These are phyloP conservation scores for Zygosaccharomyces pseudobailii DNA, from an alignment of 1,139 yeast genomes.

Conservation along the genomic window DNA sequence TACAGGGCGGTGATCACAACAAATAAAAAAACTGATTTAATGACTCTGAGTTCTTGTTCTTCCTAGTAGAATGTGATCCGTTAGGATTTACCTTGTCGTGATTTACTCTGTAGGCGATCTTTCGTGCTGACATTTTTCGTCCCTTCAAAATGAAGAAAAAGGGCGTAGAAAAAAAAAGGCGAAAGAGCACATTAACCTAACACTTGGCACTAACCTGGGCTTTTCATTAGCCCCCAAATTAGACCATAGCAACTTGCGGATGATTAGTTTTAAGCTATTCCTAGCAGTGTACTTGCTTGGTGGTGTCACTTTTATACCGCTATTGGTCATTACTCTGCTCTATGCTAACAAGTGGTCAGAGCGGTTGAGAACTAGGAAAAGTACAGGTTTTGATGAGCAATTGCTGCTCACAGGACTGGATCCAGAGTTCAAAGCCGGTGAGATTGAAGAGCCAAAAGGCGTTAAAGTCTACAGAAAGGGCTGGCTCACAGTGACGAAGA, in stretches of 20 bases:
- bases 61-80: background rate
- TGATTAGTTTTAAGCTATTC: constrained; percentile 21
- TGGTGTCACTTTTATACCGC: constrained; percentile 73
- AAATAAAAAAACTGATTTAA: constrained; percentile 36
- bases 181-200: background rate
- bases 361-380: constrained; percentile 22
- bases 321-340: constrained; percentile 36
- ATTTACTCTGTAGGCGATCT: background rate
- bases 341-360: constrained; percentile 18
- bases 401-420: constrained; percentile 31
- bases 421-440: constrained; percentile 51
- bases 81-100: background rate
- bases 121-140: background rate
- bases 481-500: constrained; percentile 80
- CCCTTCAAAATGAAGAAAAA: background rate
- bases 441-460: constrained; percentile 59
- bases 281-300: constrained; percentile 53
- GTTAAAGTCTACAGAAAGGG: constrained; percentile 65
- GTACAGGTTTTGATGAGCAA: constrained; percentile 2
- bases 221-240: background rate
- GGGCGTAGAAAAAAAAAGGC: background rate
- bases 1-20: constrained; percentile 34
- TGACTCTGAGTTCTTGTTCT: constrained; percentile 33
- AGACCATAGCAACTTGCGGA: background rate
- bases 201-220: background rate